Percentiles rank a stretch among this genome's conserved stretches.
Evolutionary conservation across 2,329 filamentous ascomycete genomes (phyloP).

Genomic region (Colletotrichum gigasporum): DNA sequence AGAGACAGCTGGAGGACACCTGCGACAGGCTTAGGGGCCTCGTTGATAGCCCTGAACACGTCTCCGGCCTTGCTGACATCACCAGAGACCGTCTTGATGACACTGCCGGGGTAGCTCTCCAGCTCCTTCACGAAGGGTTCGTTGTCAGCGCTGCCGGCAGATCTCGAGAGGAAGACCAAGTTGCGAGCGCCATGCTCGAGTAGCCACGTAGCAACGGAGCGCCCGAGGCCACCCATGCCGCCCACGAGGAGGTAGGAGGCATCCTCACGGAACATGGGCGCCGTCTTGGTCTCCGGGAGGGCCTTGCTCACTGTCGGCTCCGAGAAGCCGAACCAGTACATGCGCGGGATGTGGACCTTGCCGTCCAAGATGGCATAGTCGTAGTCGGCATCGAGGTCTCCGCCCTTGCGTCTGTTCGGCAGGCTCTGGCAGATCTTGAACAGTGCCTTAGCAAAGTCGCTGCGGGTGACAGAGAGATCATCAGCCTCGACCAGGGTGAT

Average conservation of each 20-base stretch:
- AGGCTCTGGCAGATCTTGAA: slow-evolving; percentile 13
- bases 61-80: slow-evolving; percentile 6
- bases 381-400: slow-evolving; percentile 37
- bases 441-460: neutral
- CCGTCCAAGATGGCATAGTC: slow-evolving; percentile 42
- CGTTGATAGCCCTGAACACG: neutral
- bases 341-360: slow-evolving; percentile 37
- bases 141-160: slow-evolving; percentile 21
- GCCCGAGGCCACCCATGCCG: slow-evolving; percentile 43
- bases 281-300: slow-evolving; percentile 37
- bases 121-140: slow-evolving; percentile 34
- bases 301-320: slow-evolving; percentile 31
- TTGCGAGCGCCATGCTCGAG: slow-evolving; percentile 40
- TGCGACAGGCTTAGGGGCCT: neutral
- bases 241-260: slow-evolving; percentile 41
- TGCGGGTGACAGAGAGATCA: neutral
- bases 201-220: slow-evolving; percentile 41
- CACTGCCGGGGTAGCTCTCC: slow-evolving; percentile 5
- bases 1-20: slow-evolving; percentile 19
- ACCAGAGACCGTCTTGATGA: slow-evolving; percentile 5
- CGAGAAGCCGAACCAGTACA: slow-evolving; percentile 24
- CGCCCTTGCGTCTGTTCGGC: slow-evolving; percentile 3
- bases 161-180: slow-evolving; percentile 39
- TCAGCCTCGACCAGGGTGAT: slow-evolving; percentile 31
- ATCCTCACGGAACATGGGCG: slow-evolving; percentile 2